Base-by-base conservation (phyloP, 768 basidiomycete genomes). In the Tylopilus felleus region DNA sequence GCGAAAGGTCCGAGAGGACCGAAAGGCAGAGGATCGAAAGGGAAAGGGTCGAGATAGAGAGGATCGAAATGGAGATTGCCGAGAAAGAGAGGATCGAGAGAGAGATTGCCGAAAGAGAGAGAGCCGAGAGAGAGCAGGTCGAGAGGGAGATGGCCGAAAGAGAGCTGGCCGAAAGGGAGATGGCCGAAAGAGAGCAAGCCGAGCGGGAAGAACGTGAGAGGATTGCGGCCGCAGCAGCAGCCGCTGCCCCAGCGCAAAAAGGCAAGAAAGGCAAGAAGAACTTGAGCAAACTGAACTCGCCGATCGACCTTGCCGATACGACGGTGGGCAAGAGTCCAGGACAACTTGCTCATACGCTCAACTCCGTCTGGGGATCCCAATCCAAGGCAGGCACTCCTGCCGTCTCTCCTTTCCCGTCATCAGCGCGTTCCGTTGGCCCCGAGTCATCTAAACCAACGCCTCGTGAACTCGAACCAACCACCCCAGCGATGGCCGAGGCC, bases 361-460 rank as follows among this genome's bases (percentile, higher is more conserved):
- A 63, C 21, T 73, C 80, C 0, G 71, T 81, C 6, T 82, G 82
- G 80, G 83, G 81, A 27, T 59, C 70, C 5, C 62, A 66, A 41
- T 64, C 62, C 56, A 65, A 64, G 55, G 56, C 60, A 23, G 49
- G 55, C 57, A 64, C 69, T 39, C 64, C 71, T 47, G 49, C 67
- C 59, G 55, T 64, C 28, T 64, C 72, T n/a, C 60, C 71, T 23
- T 56, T 55, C 47, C 62, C 65, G 25, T 29, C 60, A 21, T 47
- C 62, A 10, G 45, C 52, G 12, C 68, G 49, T 33, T 71, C 70
- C 13, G 50, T 71, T 14, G 64, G 42, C 8, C 57, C 28, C n/a
- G 56, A 52, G 14, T 52, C 56, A 4, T 33, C 33, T 21, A 58
- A 47, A 17, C 1, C n/a, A 9, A 10, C 19, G 17, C 39, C 58